phyloP scores from a whole-genome alignment of 2,329 filamentous ascomycete genomes.

The Monosporascus sp. region DNA sequence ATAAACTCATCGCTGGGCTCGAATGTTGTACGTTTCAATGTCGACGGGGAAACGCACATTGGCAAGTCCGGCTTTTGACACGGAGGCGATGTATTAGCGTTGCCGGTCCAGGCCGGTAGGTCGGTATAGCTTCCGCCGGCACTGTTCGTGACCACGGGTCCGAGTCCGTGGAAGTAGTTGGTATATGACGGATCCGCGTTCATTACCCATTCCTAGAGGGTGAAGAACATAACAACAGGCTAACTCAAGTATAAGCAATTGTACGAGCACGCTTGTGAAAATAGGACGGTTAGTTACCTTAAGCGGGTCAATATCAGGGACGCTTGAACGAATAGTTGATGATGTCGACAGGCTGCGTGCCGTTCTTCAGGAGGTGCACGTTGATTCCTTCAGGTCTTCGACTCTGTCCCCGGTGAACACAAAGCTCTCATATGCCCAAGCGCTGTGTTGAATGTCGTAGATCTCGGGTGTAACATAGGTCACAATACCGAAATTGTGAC shows the following conservation, averaged over 20 bases:
- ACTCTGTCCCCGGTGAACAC: conserved; percentile 44
- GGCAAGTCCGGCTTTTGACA: conserved; percentile 13
- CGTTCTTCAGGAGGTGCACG: conserved; percentile 35
- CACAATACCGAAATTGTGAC: conserved; percentile 56
- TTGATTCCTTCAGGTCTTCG: conserved; percentile 41
- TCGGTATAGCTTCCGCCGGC: conserved; percentile 8
- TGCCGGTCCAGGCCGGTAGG: conserved; percentile 8
- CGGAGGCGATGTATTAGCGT: neutral
- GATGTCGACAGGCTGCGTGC: conserved; percentile 29
- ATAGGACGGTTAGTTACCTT: too few relatives aligned
- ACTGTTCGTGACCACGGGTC: conserved; percentile 2
- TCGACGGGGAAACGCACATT: conserved; percentile 16
- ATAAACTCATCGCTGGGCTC: conserved; percentile 31
- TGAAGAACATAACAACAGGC: conserved; percentile 12
- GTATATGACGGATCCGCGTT: conserved; percentile 11
- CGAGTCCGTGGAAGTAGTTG: conserved; percentile 7
- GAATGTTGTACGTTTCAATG: conserved; percentile 24
- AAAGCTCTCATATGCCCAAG: conserved; percentile 40
- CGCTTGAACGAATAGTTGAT: neutral
- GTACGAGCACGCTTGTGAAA: too few relatives aligned
- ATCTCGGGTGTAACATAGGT: conserved; percentile 43
- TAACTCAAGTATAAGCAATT: conserved; percentile 1
- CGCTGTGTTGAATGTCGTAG: conserved; percentile 35
- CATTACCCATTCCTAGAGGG: conserved; percentile 13
- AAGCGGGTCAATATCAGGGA: neutral